These are phyloP conservation scores for Cucurbita argyrosperma DNA, from an alignment of 306 rosid genomes.

Conservation along the genomic window DNA sequence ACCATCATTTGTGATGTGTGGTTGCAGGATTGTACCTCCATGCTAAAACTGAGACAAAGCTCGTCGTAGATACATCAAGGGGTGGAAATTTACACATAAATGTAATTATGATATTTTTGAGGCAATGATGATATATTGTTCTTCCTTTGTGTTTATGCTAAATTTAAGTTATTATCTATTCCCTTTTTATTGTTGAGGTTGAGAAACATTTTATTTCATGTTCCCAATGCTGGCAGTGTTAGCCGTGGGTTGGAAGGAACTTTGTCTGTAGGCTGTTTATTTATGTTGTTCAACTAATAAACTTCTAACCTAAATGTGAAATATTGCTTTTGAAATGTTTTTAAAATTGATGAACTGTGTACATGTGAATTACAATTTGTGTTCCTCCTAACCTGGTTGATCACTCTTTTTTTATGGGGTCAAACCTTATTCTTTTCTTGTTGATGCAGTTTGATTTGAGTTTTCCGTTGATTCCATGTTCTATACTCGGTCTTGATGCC, in stretches of 20 bases:
- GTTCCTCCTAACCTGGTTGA: background rate
- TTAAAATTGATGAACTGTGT: background rate
- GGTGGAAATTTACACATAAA: constrained; percentile 61
- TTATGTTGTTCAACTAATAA: background rate
- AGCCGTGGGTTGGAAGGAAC: background rate
- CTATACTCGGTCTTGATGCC: constrained; percentile 80
- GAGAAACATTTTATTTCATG: background rate
- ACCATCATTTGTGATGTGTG: constrained; percentile 7
- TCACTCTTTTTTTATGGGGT: background rate
- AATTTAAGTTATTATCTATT: background rate
- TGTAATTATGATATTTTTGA: constrained; percentile 23
- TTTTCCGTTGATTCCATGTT: constrained; percentile 73
- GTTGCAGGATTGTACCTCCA: constrained; percentile 55
- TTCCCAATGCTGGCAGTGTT: background rate
- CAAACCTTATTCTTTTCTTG: constrained; percentile 6
- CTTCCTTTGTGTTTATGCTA: background rate
- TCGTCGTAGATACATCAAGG: constrained; percentile 79
- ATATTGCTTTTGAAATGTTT: background rate
- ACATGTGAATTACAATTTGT: background rate
- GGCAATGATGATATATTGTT: background rate
- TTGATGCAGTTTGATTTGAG: constrained; percentile 84
- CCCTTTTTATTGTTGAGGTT: background rate
- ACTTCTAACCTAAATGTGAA: background rate
- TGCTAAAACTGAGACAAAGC: constrained; percentile 64
- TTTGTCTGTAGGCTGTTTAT: background rate